phyloP scores from a whole-genome alignment of 768 basidiomycete species.

The Paxillus ammoniavirescens region DNA sequence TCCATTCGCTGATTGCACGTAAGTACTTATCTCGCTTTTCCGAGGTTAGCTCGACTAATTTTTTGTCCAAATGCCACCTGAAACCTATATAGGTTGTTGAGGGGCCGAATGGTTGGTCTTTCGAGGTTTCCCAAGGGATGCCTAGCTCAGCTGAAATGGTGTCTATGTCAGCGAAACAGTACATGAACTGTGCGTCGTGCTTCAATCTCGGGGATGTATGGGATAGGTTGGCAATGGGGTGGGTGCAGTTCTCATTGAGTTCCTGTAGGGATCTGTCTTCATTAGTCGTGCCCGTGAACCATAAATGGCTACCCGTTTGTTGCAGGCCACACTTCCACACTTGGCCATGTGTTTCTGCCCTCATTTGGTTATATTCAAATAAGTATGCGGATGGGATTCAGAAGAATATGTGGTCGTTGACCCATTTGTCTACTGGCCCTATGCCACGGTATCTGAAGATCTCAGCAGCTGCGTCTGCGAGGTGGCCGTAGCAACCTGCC shows the following conservation, averaged over 20 bases:
- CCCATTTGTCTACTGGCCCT: not conserved
- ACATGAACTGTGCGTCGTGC: not conserved
- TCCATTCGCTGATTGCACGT: conserved; percentile 2
- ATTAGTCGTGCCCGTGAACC: not conserved
- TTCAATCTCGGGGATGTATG: too few relatives aligned
- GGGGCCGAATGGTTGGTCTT: conserved; percentile 4
- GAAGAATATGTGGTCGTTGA: not conserved
- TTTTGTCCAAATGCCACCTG: conserved; percentile 23
- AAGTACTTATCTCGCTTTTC: conserved; percentile 23
- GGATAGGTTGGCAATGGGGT: too few relatives aligned
- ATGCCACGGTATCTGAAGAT: not conserved
- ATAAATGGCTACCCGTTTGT: not conserved
- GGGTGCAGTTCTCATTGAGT: too few relatives aligned
- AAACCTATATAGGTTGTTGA: conserved; percentile 27
- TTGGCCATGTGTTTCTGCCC: conserved; percentile 7
- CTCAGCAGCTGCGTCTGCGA: not conserved
- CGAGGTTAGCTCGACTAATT: conserved; percentile 22
- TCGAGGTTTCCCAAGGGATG: conserved; percentile 3
- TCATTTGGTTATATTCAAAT: not conserved
- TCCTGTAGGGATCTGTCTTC: too few relatives aligned
- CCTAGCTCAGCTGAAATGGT: not conserved
- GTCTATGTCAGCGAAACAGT: conserved; percentile 2
- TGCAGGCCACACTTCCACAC: not conserved
- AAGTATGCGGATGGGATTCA: not conserved
- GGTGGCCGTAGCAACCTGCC: not conserved